Conservation (phyloP, 345 rosid genomes). For the Rhodamnia argentea region DNA sequence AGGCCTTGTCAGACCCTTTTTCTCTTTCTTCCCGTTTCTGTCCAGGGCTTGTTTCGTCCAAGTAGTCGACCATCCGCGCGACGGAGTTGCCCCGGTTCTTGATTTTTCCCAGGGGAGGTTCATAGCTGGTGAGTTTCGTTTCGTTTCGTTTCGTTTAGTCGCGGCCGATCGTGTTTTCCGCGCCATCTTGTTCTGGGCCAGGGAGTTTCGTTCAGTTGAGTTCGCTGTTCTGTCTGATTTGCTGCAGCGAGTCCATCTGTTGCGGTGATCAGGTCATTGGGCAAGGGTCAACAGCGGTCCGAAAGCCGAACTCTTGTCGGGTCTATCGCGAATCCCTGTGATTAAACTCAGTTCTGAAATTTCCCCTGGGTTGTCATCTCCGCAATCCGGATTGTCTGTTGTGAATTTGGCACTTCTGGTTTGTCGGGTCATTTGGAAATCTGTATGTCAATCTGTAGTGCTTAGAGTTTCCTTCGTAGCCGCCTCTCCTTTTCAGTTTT, state of each 20-base stretch:
- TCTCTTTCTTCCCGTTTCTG: neutral
- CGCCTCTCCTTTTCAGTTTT: neutral
- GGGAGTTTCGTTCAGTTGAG: neutral
- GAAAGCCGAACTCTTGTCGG: neutral
- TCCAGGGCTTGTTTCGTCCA: neutral
- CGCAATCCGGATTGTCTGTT: neutral
- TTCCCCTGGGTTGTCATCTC: neutral
- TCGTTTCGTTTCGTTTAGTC: neutral
- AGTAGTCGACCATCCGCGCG: neutral
- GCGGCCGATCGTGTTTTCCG: neutral
- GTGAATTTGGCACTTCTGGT: neutral
- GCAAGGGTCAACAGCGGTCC: neutral
- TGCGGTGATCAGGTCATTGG: neutral
- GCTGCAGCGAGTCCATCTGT: neutral
- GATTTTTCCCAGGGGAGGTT: neutral
- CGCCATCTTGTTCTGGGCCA: neutral
- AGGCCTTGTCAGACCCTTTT: neutral
- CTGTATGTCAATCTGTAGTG: neutral
- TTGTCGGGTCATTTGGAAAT: neutral
- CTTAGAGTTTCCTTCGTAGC: neutral
- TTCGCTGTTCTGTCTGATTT: neutral
- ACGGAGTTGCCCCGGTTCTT: neutral
- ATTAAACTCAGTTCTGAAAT: neutral
- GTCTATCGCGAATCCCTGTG: neutral
- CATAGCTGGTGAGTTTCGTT: neutral